Percentiles rank a stretch among this genome's conserved stretches.
Conservation (phyloP, 306 rosid species). For the Sechiopsis laciniata region DNA sequence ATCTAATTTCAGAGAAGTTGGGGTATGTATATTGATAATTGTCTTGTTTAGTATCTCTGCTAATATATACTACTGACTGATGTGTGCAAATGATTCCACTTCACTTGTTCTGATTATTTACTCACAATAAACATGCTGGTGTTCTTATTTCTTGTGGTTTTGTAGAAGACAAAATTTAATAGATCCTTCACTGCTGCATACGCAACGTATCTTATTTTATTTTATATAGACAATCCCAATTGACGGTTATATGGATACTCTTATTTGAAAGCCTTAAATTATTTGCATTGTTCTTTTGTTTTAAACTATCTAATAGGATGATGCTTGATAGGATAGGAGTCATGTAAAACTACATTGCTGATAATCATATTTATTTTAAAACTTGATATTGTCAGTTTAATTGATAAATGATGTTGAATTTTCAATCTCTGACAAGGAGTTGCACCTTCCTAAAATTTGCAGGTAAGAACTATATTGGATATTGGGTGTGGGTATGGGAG, state of each 20-base stretch:
- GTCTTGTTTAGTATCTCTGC: background rate
- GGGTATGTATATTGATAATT: slow-evolving; percentile 45
- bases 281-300: background rate
- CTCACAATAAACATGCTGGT: background rate
- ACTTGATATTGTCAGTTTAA: background rate
- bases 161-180: background rate
- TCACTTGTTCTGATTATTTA: background rate
- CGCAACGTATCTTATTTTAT: background rate
- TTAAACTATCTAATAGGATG: background rate
- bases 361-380: background rate
- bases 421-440: background rate
- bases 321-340: background rate
- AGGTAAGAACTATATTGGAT: slow-evolving; percentile 92
- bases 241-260: background rate
- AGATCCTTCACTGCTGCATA: background rate
- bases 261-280: background rate
- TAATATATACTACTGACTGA: slow-evolving; percentile 8
- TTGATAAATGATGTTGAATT: background rate
- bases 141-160: background rate
- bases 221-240: background rate
- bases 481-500: slow-evolving; percentile 97
- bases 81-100: background rate
- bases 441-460: slow-evolving; percentile 30
- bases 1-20: slow-evolving; percentile 76
- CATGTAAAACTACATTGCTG: background rate